These are phyloP conservation scores for Pseudisothecium myosuroides DNA, from an alignment of 225 moss, liverwort and hornwort genomes.

Conservation along the genomic window DNA sequence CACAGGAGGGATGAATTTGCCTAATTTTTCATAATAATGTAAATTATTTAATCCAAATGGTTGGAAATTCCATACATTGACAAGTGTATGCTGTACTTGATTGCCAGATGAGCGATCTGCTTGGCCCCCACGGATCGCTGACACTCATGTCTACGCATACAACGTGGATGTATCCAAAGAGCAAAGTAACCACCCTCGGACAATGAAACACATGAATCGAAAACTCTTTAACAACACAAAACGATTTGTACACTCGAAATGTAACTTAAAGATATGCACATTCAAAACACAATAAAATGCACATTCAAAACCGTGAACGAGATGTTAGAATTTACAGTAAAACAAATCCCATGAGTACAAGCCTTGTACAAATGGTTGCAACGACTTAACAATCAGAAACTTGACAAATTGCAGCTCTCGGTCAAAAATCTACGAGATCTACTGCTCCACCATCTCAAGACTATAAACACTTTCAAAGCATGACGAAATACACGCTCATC, in stretches of 20 bases:
- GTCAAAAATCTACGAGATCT: background rate
- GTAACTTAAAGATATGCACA: background rate
- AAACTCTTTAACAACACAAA: background rate
- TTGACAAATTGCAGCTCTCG: background rate
- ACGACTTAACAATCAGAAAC: background rate
- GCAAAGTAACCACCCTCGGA: background rate
- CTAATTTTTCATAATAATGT: background rate
- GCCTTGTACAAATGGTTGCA: background rate
- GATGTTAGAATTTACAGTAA: background rate
- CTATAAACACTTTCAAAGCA: background rate
- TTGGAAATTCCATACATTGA: background rate
- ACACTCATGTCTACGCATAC: background rate
- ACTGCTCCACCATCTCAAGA: background rate
- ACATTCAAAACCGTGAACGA: background rate
- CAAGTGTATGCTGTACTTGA: background rate
- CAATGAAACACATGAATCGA: background rate
- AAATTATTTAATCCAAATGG: background rate
- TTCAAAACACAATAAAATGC: background rate
- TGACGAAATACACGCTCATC: background rate
- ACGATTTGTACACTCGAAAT: background rate
- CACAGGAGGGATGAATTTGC: background rate
- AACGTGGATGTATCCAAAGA: background rate
- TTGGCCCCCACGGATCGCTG: background rate
- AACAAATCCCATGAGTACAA: background rate
- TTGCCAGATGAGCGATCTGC: background rate